A percentile compares a stretch with the other conserved stretches of the same genome.
Evolutionary conservation across 73 alveolate species (phyloP).

Genomic region (Durusdinium trenchii): DNA sequence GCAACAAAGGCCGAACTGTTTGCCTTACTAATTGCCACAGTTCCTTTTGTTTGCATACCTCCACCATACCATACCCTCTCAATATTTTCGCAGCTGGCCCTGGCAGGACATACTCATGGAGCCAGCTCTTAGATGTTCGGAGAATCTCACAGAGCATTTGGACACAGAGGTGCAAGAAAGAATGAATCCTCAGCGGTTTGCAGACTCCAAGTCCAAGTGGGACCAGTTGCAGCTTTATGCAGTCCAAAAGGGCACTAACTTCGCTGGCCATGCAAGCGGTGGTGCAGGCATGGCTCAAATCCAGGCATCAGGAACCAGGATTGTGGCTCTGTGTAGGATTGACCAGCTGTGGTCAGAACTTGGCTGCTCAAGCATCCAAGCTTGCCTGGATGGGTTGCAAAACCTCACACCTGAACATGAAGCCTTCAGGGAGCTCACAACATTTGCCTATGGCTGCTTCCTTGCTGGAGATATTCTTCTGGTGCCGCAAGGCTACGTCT

Average conservation of each 20-base stretch:
- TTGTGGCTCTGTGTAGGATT: not conserved
- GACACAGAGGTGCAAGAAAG: too few relatives aligned
- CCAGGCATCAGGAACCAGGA: not conserved
- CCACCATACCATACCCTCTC: too few relatives aligned
- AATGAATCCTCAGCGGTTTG: too few relatives aligned
- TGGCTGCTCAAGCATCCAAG: not conserved
- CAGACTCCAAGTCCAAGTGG: not conserved
- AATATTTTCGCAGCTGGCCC: too few relatives aligned
- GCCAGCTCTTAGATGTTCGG: too few relatives aligned
- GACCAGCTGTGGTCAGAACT: not conserved
- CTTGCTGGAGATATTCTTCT: not conserved
- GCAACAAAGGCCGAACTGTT: too few relatives aligned
- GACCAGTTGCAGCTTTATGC: not conserved
- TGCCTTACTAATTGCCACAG: too few relatives aligned
- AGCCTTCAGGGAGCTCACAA: not conserved
- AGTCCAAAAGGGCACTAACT: not conserved
- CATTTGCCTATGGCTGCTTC: not conserved
- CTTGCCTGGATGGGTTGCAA: not conserved
- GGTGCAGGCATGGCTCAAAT: not conserved
- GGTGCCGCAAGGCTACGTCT: not conserved
- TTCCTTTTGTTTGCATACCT: too few relatives aligned
- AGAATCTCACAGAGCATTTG: too few relatives aligned
- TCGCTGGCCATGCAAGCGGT: not conserved
- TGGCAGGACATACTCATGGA: too few relatives aligned
- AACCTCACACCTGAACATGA: not conserved